Evolutionary conservation across 1,139 yeast species (phyloP).

Genomic region (Blastobotrys serpentis): DNA sequence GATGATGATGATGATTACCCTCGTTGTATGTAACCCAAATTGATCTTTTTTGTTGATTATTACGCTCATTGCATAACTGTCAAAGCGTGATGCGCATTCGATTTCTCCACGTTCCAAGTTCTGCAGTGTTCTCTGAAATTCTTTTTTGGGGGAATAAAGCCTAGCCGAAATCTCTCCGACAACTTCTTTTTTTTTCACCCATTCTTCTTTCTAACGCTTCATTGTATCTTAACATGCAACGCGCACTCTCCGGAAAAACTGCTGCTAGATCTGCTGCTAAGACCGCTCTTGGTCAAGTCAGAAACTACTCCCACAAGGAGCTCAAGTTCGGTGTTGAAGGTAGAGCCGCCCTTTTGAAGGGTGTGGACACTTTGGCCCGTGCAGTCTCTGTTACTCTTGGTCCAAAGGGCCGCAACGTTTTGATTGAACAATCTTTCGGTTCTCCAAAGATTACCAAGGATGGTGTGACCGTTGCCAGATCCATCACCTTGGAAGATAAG

Average conservation of each 20-base stretch:
- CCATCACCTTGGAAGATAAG: conserved; percentile 83
- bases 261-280: conserved; percentile 22
- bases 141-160: conserved; percentile 5
- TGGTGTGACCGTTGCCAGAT: conserved; percentile 97
- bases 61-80: not conserved
- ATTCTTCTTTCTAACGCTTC: conserved; percentile 12
- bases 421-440: conserved; percentile 96
- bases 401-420: conserved; percentile 97
- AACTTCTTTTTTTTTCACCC: conserved; percentile 11
- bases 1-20: too few species aligned
- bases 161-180: conserved; percentile 6
- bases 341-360: conserved; percentile 91
- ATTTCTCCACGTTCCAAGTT: conserved; percentile 10
- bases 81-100: conserved; percentile 6
- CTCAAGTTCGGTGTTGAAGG: conserved; percentile 98
- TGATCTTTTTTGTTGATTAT: not conserved
- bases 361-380: conserved; percentile 94
- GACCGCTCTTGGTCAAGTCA: conserved; percentile 23
- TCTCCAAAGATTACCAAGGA: conserved; percentile 99
- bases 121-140: conserved; percentile 14
- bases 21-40: too few species aligned
- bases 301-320: conserved; percentile 75
- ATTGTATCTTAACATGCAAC: conserved; percentile 26
- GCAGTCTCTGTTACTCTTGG: conserved; percentile 98
- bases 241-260: conserved; percentile 30